These are phyloP conservation scores for Williopsis jadinii DNA, from an alignment of 1,139 yeast genomes.

Conservation along the genomic window DNA sequence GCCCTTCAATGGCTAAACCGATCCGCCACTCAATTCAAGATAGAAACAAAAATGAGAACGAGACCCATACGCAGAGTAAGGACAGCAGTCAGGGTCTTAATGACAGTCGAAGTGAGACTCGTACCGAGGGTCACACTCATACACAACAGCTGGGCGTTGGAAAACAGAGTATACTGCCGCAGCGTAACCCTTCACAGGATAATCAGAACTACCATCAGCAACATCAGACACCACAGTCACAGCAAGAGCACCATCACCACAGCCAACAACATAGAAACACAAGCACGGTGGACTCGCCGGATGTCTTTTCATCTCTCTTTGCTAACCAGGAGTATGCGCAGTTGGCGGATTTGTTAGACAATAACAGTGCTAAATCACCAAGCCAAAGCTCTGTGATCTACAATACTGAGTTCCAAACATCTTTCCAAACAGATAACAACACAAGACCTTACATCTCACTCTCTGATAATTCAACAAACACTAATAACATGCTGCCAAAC, in stretches of 20 bases:
- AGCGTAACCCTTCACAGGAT: slow-evolving; percentile 4
- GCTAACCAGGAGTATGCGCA: slow-evolving; percentile 23
- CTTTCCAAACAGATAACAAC: slow-evolving; percentile 21
- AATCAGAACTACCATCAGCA: neutral
- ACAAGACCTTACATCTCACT: slow-evolving; percentile 24
- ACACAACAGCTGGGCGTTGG: neutral
- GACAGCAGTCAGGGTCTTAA: neutral
- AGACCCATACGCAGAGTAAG: neutral
- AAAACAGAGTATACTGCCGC: neutral
- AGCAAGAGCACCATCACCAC: slow-evolving; percentile 1
- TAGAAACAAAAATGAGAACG: neutral
- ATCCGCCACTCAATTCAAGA: neutral
- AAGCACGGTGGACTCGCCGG: slow-evolving; percentile 26
- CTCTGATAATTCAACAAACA: slow-evolving; percentile 20
- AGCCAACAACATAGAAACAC: slow-evolving; percentile 2
- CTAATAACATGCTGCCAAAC: slow-evolving; percentile 9
- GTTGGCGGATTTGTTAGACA: slow-evolving; percentile 20
- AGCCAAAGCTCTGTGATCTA: slow-evolving; percentile 18
- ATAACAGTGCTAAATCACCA: slow-evolving; percentile 16
- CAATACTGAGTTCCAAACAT: slow-evolving; percentile 21
- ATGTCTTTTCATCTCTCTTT: slow-evolving; percentile 26
- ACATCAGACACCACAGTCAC: slow-evolving; percentile 1
- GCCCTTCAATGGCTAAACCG: neutral
- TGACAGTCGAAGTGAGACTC: neutral
- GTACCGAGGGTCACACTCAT: neutral